Evolutionary conservation across 75 land plant species (phyloP), one percentile per base, ranked within the genome.

Genomic region (Selaginella tamariscina): DNA sequence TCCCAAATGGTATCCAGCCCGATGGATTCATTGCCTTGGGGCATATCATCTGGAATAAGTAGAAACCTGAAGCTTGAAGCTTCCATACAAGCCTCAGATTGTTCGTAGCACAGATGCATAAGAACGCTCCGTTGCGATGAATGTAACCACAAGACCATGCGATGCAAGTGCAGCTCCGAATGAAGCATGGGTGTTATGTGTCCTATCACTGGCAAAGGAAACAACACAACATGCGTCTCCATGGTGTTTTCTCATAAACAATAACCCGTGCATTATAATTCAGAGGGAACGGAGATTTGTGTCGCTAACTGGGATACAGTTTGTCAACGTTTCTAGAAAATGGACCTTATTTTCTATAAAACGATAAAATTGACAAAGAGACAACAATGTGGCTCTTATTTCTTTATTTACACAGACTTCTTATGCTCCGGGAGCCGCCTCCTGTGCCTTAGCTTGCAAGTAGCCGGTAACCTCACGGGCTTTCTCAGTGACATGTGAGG

Each of bases 181-280:
- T 85, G 78, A n/a, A 68, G 64, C 29, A 77, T 32, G 18, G 88
- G 80, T 68, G 72, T 74, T 64, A 76, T 76, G 71, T 81, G 89
- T 56, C 83, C 83, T 70, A 76, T 78, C 22, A 76, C 81, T n/a
- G 81, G 80, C 55, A 68, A 39, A 5, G 49, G 49, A 39, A 39
- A 39, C 49, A 39, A 5, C 15, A 39, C 49, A 15, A 39, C 49
- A 5, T 39, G 49, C 49, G 5, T 15, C 15, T 15, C 49, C 5
- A 5, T 39, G 49, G 49, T 5, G 49, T 39, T 39, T 15, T 39
- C 49, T 39, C 5, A 39, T 39, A 39, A 39, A 39, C 11, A 39
- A 15, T 39, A 5, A 5, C 49, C 15, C 15, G 5, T 39, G 49
- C 15, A 5, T 5, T 39, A 15, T 39, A 39, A 5, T 39, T 5